These are phyloP conservation scores for Diaporthe humulicola DNA, from an alignment of 2,329 filamentous ascomycete genomes.

Conservation along the genomic window DNA sequence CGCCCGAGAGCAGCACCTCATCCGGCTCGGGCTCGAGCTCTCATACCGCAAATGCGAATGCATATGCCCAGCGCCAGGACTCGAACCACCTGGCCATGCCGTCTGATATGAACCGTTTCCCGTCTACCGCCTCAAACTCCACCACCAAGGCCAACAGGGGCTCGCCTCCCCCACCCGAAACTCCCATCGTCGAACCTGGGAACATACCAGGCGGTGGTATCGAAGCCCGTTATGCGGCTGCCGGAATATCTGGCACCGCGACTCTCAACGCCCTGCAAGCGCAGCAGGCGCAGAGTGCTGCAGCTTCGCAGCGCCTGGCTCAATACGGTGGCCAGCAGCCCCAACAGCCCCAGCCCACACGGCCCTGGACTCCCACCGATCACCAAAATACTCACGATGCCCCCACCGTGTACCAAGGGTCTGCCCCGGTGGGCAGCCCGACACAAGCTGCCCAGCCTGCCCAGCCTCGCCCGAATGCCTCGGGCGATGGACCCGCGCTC, in stretches of 20 bases:
- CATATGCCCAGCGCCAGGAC: slow-evolving; percentile 36
- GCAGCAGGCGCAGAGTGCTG: slow-evolving; percentile 83
- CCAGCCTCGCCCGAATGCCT: slow-evolving; percentile 43
- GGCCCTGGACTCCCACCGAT: slow-evolving; percentile 97
- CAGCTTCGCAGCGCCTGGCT: slow-evolving; percentile 83
- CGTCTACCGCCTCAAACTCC: slow-evolving; percentile 91
- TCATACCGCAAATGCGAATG: slow-evolving; percentile 46
- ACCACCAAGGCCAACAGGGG: slow-evolving; percentile 93
- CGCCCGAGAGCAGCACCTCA: slow-evolving; percentile 58
- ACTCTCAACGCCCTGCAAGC: slow-evolving; percentile 80
- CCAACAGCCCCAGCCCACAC: slow-evolving; percentile 59
- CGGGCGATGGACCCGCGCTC: slow-evolving; percentile 47
- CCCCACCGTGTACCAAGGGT: slow-evolving; percentile 91
- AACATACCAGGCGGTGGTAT: slow-evolving; percentile 83
- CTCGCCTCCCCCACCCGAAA: slow-evolving; percentile 95
- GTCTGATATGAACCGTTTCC: slow-evolving; percentile 72
- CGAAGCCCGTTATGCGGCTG: slow-evolving; percentile 90
- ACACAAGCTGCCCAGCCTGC: slow-evolving; percentile 64
- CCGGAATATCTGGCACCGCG: slow-evolving; percentile 88
- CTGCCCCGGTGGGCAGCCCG: slow-evolving; percentile 74
- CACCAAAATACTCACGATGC: slow-evolving; percentile 88
- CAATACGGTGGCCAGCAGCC: slow-evolving; percentile 76
- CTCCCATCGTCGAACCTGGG: slow-evolving; percentile 82
- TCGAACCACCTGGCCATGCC: slow-evolving; percentile 54
- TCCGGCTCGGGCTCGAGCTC: slow-evolving; percentile 43